Base-by-base conservation (phyloP, 805 yeast species). In the Naumovozyma castellii region DNA sequence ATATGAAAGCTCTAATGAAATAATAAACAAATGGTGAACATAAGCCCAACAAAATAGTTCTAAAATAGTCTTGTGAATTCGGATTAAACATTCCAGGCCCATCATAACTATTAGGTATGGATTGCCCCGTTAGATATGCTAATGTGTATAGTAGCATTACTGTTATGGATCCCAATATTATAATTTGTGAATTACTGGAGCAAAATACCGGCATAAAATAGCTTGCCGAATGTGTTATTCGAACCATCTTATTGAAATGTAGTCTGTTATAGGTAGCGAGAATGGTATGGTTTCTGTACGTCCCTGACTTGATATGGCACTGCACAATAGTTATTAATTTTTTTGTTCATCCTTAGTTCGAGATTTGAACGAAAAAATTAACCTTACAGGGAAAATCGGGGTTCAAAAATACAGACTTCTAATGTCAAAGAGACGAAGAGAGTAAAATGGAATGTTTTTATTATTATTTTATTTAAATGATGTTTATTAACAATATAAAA, bases 61-160 rank as follows among this genome's bases (percentile, higher is more conserved):
- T 48, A 25, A 65, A 58, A 42, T 66, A 67, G 40, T 67, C 72
- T 35, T 65, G 63, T 0, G 59, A 49, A 34, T 48, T 50, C 9
- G 72, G 72, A 3, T 49, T 47, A 45, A 64, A 66, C 50, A 61
- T 44, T 16, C 36, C 36, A 6, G 56, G 54, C 30, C 56, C 62
- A 33, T 49, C 48, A 36, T 51, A 53, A 13, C 51, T 41, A 19
- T 39, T 48, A 10, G 44, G 38, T 22, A 61, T 40, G 16, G 54
- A 38, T 18, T 43, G 38, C 6, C 63, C 51, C 10, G 53, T 45
- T 32, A 42, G 29, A 42, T 48, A 54, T 27, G 55, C 39, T 8
- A 41, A 15, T 6, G 42, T 19, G 40, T 48, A 61, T 17, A 56
- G 38, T 4, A 35, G 15, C 13, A 44, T 13, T 0, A 48, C 39